These are phyloP conservation scores for Glycine latifolia DNA, from an alignment of 306 rosid genomes.

Conservation along the genomic window DNA sequence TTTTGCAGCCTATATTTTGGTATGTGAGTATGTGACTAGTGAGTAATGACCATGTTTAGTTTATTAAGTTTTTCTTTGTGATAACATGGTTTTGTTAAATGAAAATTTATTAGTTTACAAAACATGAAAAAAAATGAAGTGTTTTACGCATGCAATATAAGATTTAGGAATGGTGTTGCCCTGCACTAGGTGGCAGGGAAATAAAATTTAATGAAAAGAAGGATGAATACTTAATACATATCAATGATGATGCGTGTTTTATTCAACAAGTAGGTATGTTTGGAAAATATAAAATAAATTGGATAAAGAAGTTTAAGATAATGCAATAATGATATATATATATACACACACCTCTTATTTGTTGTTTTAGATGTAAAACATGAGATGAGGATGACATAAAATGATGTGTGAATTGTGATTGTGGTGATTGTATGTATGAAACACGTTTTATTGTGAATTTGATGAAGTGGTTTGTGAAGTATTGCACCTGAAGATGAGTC, in stretches of 20 bases:
- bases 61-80: neutral
- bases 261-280: slow-evolving; percentile 20
- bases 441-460: neutral
- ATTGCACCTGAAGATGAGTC: slow-evolving; percentile 64
- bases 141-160: slow-evolving; percentile 41
- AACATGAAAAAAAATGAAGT: neutral
- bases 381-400: neutral
- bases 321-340: neutral
- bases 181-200: neutral
- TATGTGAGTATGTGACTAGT: neutral
- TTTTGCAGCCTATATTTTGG: neutral
- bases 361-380: neutral
- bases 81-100: neutral
- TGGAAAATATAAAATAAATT: neutral
- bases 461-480: neutral
- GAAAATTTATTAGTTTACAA: neutral
- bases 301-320: neutral
- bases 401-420: neutral
- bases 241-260: slow-evolving; percentile 23
- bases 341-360: neutral
- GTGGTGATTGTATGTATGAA: slow-evolving; percentile 21
- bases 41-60: neutral
- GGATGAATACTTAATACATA: neutral
- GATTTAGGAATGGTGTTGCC: neutral
- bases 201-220: neutral